phyloP scores from a whole-genome alignment of 2,329 filamentous ascomycete genomes.

The Trichophyton rubrum region DNA sequence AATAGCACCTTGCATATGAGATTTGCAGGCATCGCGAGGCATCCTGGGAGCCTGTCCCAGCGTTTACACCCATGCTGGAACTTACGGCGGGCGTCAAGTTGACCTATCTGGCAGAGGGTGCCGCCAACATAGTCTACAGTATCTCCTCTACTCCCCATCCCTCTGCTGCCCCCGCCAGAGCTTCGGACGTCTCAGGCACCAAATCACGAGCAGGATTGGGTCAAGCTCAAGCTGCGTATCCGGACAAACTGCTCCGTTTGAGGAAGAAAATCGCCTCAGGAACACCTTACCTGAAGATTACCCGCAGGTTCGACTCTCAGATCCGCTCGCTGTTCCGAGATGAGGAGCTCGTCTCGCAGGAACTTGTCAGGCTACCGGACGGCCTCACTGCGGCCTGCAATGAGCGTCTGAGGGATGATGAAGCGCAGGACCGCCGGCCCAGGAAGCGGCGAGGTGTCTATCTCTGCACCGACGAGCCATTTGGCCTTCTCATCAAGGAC shows the following conservation, averaged over 20 bases:
- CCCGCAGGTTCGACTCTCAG: conserved; percentile 26
- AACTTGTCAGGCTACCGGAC: conserved; percentile 38
- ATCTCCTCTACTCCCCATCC: conserved; percentile 32
- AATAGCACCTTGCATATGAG: not conserved
- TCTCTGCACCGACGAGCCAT: conserved; percentile 43
- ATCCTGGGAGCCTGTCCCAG: conserved; percentile 4
- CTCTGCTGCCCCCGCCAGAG: not conserved
- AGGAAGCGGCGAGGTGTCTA: conserved; percentile 40
- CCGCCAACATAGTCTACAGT: conserved; percentile 64
- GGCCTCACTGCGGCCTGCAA: conserved; percentile 41
- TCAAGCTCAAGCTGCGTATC: not conserved
- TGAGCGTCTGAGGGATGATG: conserved; percentile 39
- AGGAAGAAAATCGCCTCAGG: conserved; percentile 45
- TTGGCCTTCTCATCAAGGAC: conserved; percentile 60
- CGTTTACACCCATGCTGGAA: conserved; percentile 18
- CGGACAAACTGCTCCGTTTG: conserved; percentile 46
- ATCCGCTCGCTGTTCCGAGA: conserved; percentile 45
- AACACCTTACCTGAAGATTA: conserved; percentile 39
- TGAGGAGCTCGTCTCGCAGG: conserved; percentile 45
- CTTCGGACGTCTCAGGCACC: not conserved
- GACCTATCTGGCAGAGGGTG: conserved; percentile 52
- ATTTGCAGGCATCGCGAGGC: conserved; percentile 11
- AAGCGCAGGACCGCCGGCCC: conserved; percentile 33
- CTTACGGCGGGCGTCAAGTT: conserved; percentile 26
- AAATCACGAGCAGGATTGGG: conserved; percentile 11